A percentile compares a stretch with the other conserved stretches of the same genome.
phyloP scores from a whole-genome alignment of 306 rosid genomes.

The Quercus engelmannii region DNA sequence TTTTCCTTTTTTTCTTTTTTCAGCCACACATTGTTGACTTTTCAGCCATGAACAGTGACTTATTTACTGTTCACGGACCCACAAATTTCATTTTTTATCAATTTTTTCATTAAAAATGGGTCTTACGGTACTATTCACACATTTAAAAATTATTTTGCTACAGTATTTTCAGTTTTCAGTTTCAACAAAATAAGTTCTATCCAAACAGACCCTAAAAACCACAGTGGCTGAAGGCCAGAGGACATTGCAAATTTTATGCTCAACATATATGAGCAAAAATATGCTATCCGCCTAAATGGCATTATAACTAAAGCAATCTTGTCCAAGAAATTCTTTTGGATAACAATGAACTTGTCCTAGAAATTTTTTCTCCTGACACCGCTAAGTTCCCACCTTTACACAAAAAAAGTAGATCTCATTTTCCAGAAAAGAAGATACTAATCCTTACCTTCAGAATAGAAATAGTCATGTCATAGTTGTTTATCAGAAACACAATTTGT shows the following conservation, averaged over 20 bases:
- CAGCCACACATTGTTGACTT: too few relatives aligned
- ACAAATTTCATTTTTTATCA: too few relatives aligned
- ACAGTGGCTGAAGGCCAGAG: conserved; percentile 15
- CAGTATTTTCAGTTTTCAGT: too few relatives aligned
- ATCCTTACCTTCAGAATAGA: conserved; percentile 79
- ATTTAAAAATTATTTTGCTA: too few relatives aligned
- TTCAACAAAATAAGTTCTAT: too few relatives aligned
- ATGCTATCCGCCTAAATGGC: conserved; percentile 4
- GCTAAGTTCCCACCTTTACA: neutral
- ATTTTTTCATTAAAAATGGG: too few relatives aligned
- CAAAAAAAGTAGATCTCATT: neutral
- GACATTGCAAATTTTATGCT: neutral
- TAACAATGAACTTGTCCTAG: neutral
- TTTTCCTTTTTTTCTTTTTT: too few relatives aligned
- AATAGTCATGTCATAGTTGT: conserved; percentile 97
- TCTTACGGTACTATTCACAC: too few relatives aligned
- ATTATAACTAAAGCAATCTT: neutral
- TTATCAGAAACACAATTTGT: conserved; percentile 87
- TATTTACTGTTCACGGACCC: too few relatives aligned
- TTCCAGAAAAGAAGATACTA: conserved; percentile 14
- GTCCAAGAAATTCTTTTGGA: conserved; percentile 9
- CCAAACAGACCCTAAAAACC: too few relatives aligned
- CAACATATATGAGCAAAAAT: neutral
- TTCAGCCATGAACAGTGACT: too few relatives aligned
- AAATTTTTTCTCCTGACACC: neutral